phyloP scores from a whole-genome alignment of 2,329 filamentous ascomycete species.

The Neonectria hederae region DNA sequence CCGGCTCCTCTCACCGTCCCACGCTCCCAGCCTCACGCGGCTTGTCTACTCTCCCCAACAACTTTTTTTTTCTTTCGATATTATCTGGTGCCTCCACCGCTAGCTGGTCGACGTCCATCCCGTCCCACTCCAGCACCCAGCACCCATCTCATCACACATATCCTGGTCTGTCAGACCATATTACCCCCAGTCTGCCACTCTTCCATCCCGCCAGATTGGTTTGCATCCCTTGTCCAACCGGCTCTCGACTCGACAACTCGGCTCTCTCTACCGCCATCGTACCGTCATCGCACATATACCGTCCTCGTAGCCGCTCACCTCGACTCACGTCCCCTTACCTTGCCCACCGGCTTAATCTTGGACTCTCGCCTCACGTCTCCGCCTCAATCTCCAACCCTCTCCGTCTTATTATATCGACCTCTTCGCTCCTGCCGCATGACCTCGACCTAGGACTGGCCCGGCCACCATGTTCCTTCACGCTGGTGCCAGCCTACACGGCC shows the following conservation, averaged over 20 bases:
- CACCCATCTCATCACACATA: conserved; percentile 30
- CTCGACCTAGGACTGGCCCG: conserved; percentile 27
- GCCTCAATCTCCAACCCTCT: not conserved
- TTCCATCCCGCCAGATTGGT: conserved; percentile 37
- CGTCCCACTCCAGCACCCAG: conserved; percentile 35
- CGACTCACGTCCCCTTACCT: conserved; percentile 1
- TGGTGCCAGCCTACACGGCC: conserved; percentile 67
- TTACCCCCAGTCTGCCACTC: conserved; percentile 31
- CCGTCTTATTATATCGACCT: conserved; percentile 15
- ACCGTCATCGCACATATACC: conserved; percentile 32
- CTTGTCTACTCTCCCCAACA: conserved; percentile 10
- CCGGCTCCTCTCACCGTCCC: conserved; percentile 6
- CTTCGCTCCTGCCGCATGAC: conserved; percentile 30
- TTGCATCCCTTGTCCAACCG: conserved; percentile 33
- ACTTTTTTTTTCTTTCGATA: conserved; percentile 1
- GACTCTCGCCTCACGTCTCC: conserved; percentile 7
- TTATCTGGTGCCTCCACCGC: conserved; percentile 8
- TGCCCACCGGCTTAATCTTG: conserved; percentile 12
- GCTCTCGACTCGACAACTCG: conserved; percentile 29
- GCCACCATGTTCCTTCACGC: conserved; percentile 66
- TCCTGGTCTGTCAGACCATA: conserved; percentile 43
- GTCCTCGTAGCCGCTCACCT: conserved; percentile 21
- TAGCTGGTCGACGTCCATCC: conserved; percentile 11
- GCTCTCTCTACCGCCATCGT: conserved; percentile 22
- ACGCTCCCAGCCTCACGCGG: not conserved